phyloP scores from a whole-genome alignment of 1,139 yeast genomes.

The Yamadazyma atmosphaerica region DNA sequence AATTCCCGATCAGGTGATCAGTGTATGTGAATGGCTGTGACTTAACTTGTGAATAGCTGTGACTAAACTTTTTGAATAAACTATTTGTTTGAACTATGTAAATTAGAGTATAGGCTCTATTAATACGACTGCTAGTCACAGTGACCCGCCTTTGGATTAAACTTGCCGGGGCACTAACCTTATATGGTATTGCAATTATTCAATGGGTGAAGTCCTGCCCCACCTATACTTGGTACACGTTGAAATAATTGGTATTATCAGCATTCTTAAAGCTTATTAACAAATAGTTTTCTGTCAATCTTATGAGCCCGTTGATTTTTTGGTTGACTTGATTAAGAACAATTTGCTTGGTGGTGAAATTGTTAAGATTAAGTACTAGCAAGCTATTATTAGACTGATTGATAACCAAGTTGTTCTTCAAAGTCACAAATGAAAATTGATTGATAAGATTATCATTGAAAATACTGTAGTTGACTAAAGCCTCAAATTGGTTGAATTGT shows the following conservation, averaged over 20 bases:
- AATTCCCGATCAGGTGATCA: too few species aligned
- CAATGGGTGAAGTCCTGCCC: too few species aligned
- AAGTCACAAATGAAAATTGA: conserved; percentile 14
- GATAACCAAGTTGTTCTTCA: conserved; percentile 12
- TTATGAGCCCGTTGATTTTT: conserved; percentile 17
- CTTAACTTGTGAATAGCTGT: too few species aligned
- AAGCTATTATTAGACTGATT: conserved; percentile 15
- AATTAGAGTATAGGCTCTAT: too few species aligned
- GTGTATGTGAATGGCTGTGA: too few species aligned
- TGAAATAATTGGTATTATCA: conserved; percentile 14
- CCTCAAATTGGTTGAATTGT: conserved; percentile 7
- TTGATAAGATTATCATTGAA: conserved; percentile 16
- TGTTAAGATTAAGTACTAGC: conserved; percentile 13
- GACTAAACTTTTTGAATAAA: too few species aligned
- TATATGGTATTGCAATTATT: too few species aligned
- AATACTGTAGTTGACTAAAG: conserved; percentile 10
- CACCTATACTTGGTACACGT: conserved; percentile 12
- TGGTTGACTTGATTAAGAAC: conserved; percentile 8
- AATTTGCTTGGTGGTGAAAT: conserved; percentile 9
- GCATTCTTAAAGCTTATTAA: conserved; percentile 13
- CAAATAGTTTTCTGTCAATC: conserved; percentile 13
- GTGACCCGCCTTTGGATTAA: too few species aligned
- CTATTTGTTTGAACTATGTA: too few species aligned
- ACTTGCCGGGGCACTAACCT: too few species aligned
- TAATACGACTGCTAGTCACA: too few species aligned